Conservation (phyloP, 768 basidiomycete species). For the Sporobolomyces pararoseus region DNA sequence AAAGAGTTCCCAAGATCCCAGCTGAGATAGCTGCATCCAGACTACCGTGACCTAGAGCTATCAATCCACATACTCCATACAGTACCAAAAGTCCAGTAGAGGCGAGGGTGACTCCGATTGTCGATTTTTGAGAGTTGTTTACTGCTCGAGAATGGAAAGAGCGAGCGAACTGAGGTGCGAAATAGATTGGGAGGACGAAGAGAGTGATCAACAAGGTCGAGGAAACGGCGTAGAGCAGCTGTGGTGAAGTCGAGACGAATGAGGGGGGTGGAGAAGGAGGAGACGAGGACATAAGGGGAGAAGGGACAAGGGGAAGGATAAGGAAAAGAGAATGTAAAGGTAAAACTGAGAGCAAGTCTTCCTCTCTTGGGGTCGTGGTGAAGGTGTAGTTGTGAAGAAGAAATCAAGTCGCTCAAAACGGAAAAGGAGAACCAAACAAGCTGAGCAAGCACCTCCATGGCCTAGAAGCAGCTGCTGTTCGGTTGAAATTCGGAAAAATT, state of each 20-base stretch:
- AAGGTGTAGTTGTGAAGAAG: too few species aligned
- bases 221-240: constrained; percentile 6
- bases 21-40: background rate
- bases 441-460: too few species aligned
- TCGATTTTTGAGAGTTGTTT: too few species aligned
- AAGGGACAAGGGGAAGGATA: too few species aligned
- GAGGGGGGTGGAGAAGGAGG: background rate
- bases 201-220: background rate
- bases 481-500: too few species aligned
- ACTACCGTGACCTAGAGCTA: background rate
- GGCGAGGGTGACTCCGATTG: background rate
- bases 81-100: background rate
- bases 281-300: background rate
- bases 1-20: constrained; percentile 1
- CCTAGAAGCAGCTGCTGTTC: too few species aligned
- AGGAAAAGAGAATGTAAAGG: background rate
- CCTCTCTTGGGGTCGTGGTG: too few species aligned
- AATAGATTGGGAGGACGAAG: constrained; percentile 4
- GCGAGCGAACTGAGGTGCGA: background rate
- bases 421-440: too few species aligned
- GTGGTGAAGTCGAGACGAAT: background rate
- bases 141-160: background rate
- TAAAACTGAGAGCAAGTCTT: too few species aligned
- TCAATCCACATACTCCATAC: constrained; percentile 2
- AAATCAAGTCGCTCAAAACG: too few species aligned